phyloP scores from a whole-genome alignment of 2,329 filamentous ascomycete species.

The Tetracladium maxilliforme region DNA sequence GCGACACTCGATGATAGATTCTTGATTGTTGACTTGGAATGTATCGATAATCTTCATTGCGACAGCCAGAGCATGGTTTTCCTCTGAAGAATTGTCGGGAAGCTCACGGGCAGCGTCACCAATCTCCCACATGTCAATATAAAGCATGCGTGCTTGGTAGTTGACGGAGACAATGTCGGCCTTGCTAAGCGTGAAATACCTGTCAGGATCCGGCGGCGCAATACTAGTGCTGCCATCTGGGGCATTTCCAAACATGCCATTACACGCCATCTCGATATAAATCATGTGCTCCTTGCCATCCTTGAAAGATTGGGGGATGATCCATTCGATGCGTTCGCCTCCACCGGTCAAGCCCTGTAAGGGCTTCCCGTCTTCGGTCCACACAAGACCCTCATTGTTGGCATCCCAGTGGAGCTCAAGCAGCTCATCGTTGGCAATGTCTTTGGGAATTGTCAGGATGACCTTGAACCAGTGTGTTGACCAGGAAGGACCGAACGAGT shows the following conservation, averaged over 20 bases:
- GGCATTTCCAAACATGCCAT: constrained; percentile 94
- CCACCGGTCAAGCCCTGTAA: constrained; percentile 85
- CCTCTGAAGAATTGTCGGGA: constrained; percentile 73
- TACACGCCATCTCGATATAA: constrained; percentile 98
- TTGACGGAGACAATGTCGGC: constrained; percentile 88
- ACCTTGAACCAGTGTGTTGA: constrained; percentile 96
- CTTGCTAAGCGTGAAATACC: constrained; percentile 58
- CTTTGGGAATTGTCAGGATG: constrained; percentile 58
- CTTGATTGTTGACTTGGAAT: constrained; percentile 68
- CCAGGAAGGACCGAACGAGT: constrained; percentile 86
- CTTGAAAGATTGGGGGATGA: constrained; percentile 66
- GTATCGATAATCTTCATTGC: constrained; percentile 81
- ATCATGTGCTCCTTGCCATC: constrained; percentile 80
- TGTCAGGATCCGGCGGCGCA: constrained; percentile 77
- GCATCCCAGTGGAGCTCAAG: constrained; percentile 97
- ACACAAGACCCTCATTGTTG: constrained; percentile 87
- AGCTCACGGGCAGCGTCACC: constrained; percentile 86
- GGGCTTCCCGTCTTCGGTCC: constrained; percentile 78
- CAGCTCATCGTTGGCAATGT: constrained; percentile 60
- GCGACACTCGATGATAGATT: constrained; percentile 65
- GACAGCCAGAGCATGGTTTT: constrained; percentile 71
- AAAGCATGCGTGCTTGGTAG: constrained; percentile 65
- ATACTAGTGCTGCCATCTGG: constrained; percentile 64
- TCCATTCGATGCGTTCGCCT: constrained; percentile 82
- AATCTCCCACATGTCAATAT: constrained; percentile 93